Base-by-base conservation (phyloP, 352 stramenopile species). In the Thalassiosira gravida region DNA sequence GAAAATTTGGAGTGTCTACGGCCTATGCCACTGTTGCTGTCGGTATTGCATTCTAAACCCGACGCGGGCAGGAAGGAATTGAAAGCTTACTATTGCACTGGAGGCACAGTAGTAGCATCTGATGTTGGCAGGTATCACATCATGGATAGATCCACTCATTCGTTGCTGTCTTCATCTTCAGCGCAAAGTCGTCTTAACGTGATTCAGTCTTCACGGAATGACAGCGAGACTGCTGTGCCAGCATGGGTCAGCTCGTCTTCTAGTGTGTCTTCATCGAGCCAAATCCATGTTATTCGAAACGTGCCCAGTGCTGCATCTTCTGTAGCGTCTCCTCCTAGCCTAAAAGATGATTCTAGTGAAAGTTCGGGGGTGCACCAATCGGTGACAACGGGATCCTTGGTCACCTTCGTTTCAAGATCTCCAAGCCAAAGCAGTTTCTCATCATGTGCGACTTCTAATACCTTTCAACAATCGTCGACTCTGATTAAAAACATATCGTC, bases 101-200 rank as follows among this genome's bases (percentile, higher is more conserved):
- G 86, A 35, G 88, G 84, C 13, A 91, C 84, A 24, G 64, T 89
- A 32, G 86, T 93, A 11, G 9, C 69, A 32, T 85, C 81, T 18
- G 76, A 90, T 61, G 88, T 93, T 46, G 90, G 90, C 52, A 80
- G 66, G 3, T 92, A 87, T 75, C 90, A 94, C 64, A 92, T 94
- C 22, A 89, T 94, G 86, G 90, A 94, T 77, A 61, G 90, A 59
- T 90, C 83, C 8, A 93, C 90, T n/a, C 90, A 94, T 83, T 67
- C 74, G n/a, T 66, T 93, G 16, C 39, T 93, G 25, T 89, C 77
- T 63, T 86, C 90, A 13, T 92, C 75, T 29, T 92, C 86, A 1
- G 86, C 91, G 8, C 81, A 83, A 67, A 92, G 85, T 70, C 75
- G 88, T 14, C 67, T 94, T 11, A 76, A 71, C 44, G 62, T 94